Conservation (phyloP, 148 eudicot species). For the Camellia sinensis region DNA sequence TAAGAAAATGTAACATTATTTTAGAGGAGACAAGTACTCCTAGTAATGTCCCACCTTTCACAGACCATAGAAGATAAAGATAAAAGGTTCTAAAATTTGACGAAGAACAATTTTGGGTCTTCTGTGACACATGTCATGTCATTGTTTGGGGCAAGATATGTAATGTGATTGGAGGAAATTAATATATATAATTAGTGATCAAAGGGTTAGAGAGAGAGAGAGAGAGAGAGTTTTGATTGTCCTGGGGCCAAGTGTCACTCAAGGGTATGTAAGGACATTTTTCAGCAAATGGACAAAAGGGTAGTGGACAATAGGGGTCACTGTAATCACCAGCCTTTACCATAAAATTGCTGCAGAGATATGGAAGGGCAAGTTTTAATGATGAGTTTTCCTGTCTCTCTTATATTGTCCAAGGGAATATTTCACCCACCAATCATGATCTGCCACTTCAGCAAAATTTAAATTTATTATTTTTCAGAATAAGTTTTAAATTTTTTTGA, state of each 20-base stretch:
- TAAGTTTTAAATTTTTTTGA: not conserved
- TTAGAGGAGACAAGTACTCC: not conserved
- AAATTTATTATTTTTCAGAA: not conserved
- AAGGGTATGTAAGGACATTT: not conserved
- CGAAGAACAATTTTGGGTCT: not conserved
- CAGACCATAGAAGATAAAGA: not conserved
- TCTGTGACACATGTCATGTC: slow-evolving; percentile 13
- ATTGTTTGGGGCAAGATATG: slow-evolving; percentile 1
- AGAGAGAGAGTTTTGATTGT: not conserved
- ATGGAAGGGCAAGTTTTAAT: not conserved
- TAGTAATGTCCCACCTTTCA: not conserved
- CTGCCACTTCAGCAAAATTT: not conserved
- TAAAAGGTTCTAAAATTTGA: not conserved
- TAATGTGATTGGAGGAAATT: not conserved
- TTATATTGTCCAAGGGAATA: not conserved
- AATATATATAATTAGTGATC: not conserved
- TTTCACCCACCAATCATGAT: not conserved
- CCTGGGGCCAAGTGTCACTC: not conserved
- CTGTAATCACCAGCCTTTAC: slow-evolving; percentile 8
- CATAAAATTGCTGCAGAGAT: not conserved
- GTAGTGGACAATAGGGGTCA: not conserved
- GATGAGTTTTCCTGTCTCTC: not conserved
- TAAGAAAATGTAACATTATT: not conserved
- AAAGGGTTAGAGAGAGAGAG: too few relatives aligned
- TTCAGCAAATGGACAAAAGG: not conserved